phyloP scores from a whole-genome alignment of 495 filamentous ascomycete genomes.

The Aspergillus heteromorphus region DNA sequence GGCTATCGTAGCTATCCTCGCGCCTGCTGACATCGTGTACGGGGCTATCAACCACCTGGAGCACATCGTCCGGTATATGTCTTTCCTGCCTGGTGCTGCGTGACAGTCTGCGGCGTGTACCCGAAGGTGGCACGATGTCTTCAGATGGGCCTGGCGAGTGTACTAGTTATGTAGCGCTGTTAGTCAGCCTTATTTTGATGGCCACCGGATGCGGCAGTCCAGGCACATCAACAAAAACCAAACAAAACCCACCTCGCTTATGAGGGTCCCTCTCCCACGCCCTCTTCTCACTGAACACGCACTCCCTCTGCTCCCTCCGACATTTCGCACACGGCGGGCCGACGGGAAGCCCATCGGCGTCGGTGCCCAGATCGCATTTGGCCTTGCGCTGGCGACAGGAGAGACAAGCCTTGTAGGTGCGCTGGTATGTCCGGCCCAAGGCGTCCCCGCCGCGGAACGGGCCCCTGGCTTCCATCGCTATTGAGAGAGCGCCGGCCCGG shows the following conservation, averaged over 20 bases:
- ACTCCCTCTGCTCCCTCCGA: conserved; percentile 82
- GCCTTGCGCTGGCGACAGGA: conserved; percentile 45
- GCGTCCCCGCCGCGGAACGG: conserved; percentile 22
- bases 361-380: conserved; percentile 46
- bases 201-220: neutral
- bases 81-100: neutral
- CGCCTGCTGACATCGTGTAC: neutral
- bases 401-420: conserved; percentile 47
- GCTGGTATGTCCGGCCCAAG: conserved; percentile 38
- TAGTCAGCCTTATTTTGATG: neutral
- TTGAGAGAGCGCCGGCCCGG: conserved; percentile 11
- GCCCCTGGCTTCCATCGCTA: conserved; percentile 37
- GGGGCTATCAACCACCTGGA: neutral
- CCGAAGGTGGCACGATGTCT: neutral
- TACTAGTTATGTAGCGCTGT: too few species aligned
- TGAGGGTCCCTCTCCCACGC: conserved; percentile 45
- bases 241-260: conserved; percentile 24
- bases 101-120: conserved; percentile 5
- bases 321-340: conserved; percentile 92
- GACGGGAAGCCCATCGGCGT: conserved; percentile 70
- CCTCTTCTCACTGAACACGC: conserved; percentile 82
- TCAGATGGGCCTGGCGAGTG: conserved; percentile 3
- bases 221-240: neutral
- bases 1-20: neutral
- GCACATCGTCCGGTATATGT: conserved; percentile 4